Evolutionary conservation across 495 filamentous ascomycete genomes (phyloP).

Genomic region (Aspergillus asperescens): DNA sequence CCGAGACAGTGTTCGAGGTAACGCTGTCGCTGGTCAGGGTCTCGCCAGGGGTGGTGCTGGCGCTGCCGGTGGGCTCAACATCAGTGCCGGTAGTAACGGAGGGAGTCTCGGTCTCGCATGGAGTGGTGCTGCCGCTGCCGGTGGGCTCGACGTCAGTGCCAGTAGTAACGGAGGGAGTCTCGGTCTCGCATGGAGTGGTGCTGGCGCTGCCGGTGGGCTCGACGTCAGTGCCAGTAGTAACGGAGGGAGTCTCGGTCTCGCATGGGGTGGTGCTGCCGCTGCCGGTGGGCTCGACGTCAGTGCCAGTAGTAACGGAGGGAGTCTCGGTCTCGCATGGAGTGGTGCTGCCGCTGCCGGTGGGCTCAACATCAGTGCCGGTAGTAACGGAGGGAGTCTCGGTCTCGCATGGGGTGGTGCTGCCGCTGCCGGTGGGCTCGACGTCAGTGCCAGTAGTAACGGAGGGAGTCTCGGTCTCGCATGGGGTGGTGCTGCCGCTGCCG

Average conservation of each 20-base stretch:
- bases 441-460: too few relatives aligned
- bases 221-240: too few relatives aligned
- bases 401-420: conserved; percentile 8
- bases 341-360: conserved; percentile 10
- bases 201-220: conserved; percentile 3
- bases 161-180: conserved; percentile 23
- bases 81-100: conserved; percentile 6
- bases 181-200: not conserved
- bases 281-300: too few relatives aligned
- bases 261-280: too few relatives aligned
- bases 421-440: conserved; percentile 1
- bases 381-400: conserved; percentile 3
- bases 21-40: conserved; percentile 15
- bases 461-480: not conserved
- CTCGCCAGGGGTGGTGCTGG: conserved; percentile 15
- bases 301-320: conserved; percentile 2
- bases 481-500: too few relatives aligned
- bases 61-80: conserved; percentile 3
- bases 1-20: not conserved
- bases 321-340: too few relatives aligned
- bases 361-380: conserved; percentile 4
- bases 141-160: conserved; percentile 13
- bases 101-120: not conserved
- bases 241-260: conserved; percentile 13
- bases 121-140: conserved; percentile 9